phyloP scores from a whole-genome alignment of 176 grass and related monocot species.

The Aegilops longissima region DNA sequence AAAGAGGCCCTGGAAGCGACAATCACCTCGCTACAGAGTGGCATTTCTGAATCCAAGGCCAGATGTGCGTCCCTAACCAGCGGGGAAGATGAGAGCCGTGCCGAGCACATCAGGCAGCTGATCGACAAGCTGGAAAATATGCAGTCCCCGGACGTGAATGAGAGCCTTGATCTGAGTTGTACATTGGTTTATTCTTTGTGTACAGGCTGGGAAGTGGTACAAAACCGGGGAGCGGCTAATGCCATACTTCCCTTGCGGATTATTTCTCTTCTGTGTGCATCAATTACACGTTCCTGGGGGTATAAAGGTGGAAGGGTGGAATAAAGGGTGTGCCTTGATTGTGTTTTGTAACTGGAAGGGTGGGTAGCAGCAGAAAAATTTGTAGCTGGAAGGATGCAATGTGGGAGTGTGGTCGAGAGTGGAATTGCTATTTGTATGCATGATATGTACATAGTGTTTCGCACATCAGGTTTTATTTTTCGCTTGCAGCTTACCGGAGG shows the following conservation, averaged over 20 bases:
- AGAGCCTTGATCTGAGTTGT: constrained; percentile 52
- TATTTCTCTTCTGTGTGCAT: constrained; percentile 50
- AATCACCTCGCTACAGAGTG: constrained; percentile 57
- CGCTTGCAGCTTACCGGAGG: no score
- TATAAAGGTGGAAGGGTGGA: constrained; percentile 29
- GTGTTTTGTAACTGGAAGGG: constrained; percentile 41
- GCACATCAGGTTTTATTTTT: no score
- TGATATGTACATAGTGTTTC: no score
- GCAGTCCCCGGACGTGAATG: constrained; percentile 63
- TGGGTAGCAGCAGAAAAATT: no score
- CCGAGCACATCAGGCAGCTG: no score
- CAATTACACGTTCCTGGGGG: constrained; percentile 21
- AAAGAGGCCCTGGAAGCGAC: constrained; percentile 62
- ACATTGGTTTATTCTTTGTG: constrained; percentile 26
- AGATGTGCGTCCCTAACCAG: constrained; percentile 51
- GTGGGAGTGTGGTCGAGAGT: no score
- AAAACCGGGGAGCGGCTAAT: constrained; percentile 30
- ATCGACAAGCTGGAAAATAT: no score
- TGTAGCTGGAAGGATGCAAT: no score
- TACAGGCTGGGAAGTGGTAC: constrained; percentile 27
- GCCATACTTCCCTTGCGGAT: constrained; percentile 14
- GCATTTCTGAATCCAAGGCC: constrained; percentile 65
- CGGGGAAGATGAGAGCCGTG: no score
- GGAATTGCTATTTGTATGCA: no score
- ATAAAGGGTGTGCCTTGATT: constrained; percentile 6